Conservation (phyloP, 139 green algal species). For the Penium margaritaceum region DNA sequence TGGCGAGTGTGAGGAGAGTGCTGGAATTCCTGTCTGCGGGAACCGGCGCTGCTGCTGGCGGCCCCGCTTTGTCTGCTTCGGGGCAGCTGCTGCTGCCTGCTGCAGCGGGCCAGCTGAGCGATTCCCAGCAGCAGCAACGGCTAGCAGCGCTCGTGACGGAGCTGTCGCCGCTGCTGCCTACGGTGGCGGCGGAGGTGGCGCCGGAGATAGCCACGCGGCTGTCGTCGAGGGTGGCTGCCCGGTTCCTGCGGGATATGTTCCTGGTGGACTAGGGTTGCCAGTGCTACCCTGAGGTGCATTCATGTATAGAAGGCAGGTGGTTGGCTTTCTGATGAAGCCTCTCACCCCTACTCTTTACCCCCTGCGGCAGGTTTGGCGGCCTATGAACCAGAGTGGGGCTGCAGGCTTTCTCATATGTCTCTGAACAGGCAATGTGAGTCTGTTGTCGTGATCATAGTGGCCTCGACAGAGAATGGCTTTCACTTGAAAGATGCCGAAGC, state of each 20-base stretch:
- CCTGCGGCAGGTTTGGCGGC: too few species aligned
- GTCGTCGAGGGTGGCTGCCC: slow-evolving; percentile 23
- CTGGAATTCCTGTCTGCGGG: slow-evolving; percentile 15
- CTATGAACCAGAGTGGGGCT: too few species aligned
- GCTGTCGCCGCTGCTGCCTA: slow-evolving; percentile 25
- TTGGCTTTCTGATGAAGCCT: neutral
- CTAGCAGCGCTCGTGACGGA: slow-evolving; percentile 18
- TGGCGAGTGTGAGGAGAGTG: slow-evolving; percentile 26
- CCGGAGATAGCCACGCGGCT: slow-evolving; percentile 33
- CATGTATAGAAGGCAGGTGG: neutral
- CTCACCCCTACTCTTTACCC: neutral
- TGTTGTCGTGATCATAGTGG: too few species aligned
- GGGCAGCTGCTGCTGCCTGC: too few species aligned
- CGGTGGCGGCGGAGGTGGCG: slow-evolving; percentile 26
- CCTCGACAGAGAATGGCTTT: too few species aligned
- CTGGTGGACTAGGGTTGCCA: neutral
- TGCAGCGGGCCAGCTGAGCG: too few species aligned
- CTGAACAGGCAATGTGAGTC: neutral
- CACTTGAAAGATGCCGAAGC: too few species aligned
- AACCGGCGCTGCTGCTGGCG: neutral
- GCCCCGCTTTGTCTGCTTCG: too few species aligned
- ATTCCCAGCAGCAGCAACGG: neutral
- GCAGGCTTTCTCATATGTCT: neutral
- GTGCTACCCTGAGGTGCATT: neutral
- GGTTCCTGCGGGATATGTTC: slow-evolving; percentile 36